phyloP scores from a whole-genome alignment of 2,329 filamentous ascomycete species.

The Sporothrix phasma region DNA sequence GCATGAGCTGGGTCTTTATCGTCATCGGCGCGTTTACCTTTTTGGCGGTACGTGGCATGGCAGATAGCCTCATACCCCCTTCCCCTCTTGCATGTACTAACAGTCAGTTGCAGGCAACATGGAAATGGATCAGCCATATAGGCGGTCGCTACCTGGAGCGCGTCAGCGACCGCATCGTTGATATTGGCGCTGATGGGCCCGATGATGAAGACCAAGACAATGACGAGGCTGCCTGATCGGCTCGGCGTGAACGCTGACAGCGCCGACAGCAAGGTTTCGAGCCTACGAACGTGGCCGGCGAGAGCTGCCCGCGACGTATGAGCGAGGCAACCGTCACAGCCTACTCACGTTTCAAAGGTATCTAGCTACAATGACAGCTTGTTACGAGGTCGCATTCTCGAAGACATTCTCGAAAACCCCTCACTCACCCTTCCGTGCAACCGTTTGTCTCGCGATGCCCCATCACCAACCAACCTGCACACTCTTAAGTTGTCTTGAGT shows the following conservation, averaged over 20 bases:
- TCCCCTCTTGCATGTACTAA: conserved; percentile 11
- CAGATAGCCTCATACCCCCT: not conserved
- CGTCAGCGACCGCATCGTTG: conserved; percentile 70
- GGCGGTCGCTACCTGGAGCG: conserved; percentile 63
- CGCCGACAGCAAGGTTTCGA: not conserved
- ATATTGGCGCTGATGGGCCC: conserved; percentile 59
- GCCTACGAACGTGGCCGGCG: not conserved
- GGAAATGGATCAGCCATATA: conserved; percentile 68
- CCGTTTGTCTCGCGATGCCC: not conserved
- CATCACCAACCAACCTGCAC: conserved; percentile 46
- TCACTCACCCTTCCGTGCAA: not conserved
- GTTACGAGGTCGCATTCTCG: not conserved
- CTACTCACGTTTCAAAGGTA: not conserved
- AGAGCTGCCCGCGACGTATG: no score
- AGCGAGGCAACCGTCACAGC: no score
- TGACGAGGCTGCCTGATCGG: conserved; percentile 67
- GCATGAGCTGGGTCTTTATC: conserved; percentile 70
- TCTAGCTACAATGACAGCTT: not conserved
- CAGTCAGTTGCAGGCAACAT: conserved; percentile 51
- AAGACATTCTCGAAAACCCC: not conserved
- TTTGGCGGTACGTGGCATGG: conserved; percentile 50
- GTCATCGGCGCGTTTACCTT: conserved; percentile 73
- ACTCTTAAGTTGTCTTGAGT: conserved; percentile 96
- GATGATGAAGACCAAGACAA: conserved; percentile 57
- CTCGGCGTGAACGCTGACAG: conserved; percentile 20